Base-by-base conservation (phyloP, 768 basidiomycete species). In the Rhodotorula paludigena region DNA sequence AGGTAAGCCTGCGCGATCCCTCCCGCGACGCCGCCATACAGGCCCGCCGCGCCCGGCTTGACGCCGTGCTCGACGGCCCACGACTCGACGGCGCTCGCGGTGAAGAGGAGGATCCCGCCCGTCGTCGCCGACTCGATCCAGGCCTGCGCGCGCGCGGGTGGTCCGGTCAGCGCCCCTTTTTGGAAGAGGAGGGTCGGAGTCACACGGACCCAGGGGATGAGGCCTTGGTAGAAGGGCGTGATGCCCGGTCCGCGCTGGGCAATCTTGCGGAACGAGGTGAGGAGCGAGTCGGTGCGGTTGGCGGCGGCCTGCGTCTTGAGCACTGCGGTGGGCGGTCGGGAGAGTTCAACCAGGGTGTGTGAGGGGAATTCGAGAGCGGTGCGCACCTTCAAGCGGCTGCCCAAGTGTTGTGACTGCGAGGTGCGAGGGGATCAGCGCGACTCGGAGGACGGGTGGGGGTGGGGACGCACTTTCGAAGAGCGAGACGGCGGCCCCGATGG, bases 71-170 rank as follows among this genome's bases (percentile, higher is more conserved):
- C 80, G 30, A 81, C 80, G n/a, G 84, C 82, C 25, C 85, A 84
- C 77, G 94, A 90, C 36, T 71, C 70, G 38, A 97, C 87, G 77
- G 93, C 91, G 9, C 90, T 88, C 35, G 93, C 92, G 25, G 92
- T 86, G 81, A 99, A 98, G 68, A 99, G 83, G 25, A 99, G 84
- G 33, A 99, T 93, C 52, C 83, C 96, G 58, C 96, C 96, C 77
- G 97, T 97, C 0, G 94, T 97, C 4, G 92, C 93, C 12, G 93
- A 93, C 78, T 99, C 96, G 75, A 99, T 94, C 96, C 96, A 98
- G 53, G 94, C 96, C 69, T 71, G 57, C 32, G 2, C 11, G 28
- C 28, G 36, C 23, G 15, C 28, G 25, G 41, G 28, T 11, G 11
- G 49, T 8, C 18, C 7, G 15, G 30, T 51, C 32, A 33, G 49